A percentile compares a stretch with the other conserved stretches of the same genome.
phyloP scores from a whole-genome alignment of 257 asterid genomes.

The Forsythia viridissima region DNA sequence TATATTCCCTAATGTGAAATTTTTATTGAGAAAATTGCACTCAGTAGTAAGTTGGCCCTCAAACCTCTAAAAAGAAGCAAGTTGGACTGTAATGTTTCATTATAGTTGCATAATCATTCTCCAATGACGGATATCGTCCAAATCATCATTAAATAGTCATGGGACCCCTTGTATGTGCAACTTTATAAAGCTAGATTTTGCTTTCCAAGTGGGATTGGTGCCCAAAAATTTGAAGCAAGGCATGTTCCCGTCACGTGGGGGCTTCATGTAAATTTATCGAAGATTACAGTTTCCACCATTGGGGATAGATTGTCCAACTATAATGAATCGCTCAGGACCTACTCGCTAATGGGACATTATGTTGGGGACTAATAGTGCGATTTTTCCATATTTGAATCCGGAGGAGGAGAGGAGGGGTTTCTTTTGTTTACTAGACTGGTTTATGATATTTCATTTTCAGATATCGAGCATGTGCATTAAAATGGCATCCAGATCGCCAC shows the following conservation, averaged over 20 bases:
- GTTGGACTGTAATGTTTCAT: neutral
- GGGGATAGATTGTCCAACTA: neutral
- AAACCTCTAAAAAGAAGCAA: neutral
- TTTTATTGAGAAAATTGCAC: constrained; percentile 9
- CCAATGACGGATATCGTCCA: neutral
- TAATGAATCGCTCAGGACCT: neutral
- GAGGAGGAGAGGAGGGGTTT: neutral
- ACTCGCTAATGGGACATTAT: neutral
- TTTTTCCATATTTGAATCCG: neutral
- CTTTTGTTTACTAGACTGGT: neutral
- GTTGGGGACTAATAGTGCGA: neutral
- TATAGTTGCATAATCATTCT: neutral
- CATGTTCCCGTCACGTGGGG: neutral
- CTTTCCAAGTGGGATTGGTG: neutral
- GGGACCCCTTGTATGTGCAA: neutral
- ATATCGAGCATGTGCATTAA: constrained; percentile 82
- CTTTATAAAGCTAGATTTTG: neutral
- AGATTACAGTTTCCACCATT: neutral
- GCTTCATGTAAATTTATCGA: neutral
- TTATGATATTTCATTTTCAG: constrained; percentile 40
- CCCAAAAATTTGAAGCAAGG: neutral
- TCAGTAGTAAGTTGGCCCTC: neutral
- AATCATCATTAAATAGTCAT: neutral
- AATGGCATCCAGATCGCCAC: constrained; percentile 99
- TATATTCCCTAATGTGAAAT: constrained; percentile 3